Base-by-base conservation (phyloP, 2,329 filamentous ascomycete species). In the Bipolaris oryzae region DNA sequence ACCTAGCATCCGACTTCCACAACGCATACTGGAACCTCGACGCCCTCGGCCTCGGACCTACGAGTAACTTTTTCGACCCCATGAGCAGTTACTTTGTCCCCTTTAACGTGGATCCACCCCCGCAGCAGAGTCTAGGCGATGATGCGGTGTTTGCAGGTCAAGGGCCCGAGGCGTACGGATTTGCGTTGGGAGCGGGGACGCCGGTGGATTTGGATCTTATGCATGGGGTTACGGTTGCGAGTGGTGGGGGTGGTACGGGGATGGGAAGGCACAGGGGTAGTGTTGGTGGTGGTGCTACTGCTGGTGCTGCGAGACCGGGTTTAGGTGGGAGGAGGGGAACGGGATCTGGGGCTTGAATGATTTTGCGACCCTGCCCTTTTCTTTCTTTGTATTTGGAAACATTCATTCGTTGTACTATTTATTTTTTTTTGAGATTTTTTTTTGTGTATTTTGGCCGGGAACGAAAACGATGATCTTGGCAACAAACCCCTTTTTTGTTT, bases 31-130 rank as follows among this genome's bases (percentile, higher is more conserved):
- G 74, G 74, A 70, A 71, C 43, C 56, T 75, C 18, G 71, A 75
- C 25, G 63, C 68, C n/a, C 64, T 71, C 58, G 69, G 67, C 28
- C 61, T 72, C 49, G 62, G 60, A 0, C 45, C 47, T 18, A 64
- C 62, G 0, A 64, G 63, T 20, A 67, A 71, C 6, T 73, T 75
- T 59, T 68, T 70, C 57, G 78, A 81, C 55, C 77, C 78, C 0
- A 78, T 76, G 43, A 89, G 88, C 50, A 91, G 90, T 5, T 98
- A 93, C 91, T 96, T 96, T 75, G 87, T 96, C 80, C 92, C 93
- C 1, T 96, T 96, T 77, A 96, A 96, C 72, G 87, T 96, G 77
- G 90, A 95, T 56, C 90, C 92, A 18, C 87, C 90, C 0, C 64
- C 64, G 7, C 53, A 56, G 18, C 48, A 56, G 3, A 42, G 16